Base-by-base conservation (phyloP, 495 filamentous ascomycete genomes). In the Neurospora sp. region DNA sequence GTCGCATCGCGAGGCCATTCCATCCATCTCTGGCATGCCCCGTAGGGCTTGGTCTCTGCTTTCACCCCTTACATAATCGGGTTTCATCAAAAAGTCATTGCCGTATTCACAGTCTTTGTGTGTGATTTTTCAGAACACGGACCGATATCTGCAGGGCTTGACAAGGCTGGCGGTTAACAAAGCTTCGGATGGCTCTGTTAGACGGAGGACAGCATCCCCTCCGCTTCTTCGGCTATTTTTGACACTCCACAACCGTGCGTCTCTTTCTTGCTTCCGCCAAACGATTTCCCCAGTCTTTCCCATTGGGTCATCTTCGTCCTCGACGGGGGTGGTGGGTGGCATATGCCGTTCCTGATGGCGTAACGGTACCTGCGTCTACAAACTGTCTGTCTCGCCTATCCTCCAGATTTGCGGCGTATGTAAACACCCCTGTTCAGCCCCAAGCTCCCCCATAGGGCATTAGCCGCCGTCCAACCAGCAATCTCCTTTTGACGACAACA, bases 401-500 rank as follows among this genome's bases (percentile, higher is more conserved):
- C 53, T 61, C 9, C 53, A 61, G 53, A 66, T 61, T 61, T 61
- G 53, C 53, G 53, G 53, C 53, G 27, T 8, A 59, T 35, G 66
- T 40, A 61, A 27, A 70, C 71, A 53, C 46, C 69, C 74, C 73
- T 71, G 70, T 20, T 39, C 46, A 40, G 18, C 44, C 69, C 22
- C 61, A 73, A 72, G 48, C 68, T 74, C 41, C 73, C 53, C 74
- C 71, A 42, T 75, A 73, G 76, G 72, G 74, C 70, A 69, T 79
- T 84, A 84, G 76, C 83, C 83, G 82, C 83, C 83, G 79, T 83
- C 79, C 78, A 73, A 76, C 72, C 78, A 72, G 40, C 42, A 40
- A 38, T 16, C 70, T 37, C 44, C 77, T 75, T 75, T 75, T 76
- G 70, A 41, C 73, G 44, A 37, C 41, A 46, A 71, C 70, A n/a